Percentiles rank a stretch among this genome's conserved stretches.
Evolutionary conservation across 352 stramenopile genomes (phyloP).

Genomic region (Globisporangium echinulatum): DNA sequence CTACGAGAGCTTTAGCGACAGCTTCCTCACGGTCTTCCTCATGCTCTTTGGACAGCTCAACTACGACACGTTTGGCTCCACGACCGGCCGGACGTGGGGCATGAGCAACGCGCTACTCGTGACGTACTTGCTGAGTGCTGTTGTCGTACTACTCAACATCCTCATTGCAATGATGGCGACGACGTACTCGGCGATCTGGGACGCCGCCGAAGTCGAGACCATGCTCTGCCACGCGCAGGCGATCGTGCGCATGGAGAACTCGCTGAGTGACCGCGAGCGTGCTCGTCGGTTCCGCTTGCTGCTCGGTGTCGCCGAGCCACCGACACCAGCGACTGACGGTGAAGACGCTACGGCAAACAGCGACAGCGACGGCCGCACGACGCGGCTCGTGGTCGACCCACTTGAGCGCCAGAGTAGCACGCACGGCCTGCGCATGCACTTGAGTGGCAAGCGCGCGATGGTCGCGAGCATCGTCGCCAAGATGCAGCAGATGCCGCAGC

Average conservation of each 20-base stretch:
- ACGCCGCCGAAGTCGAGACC: slow-evolving; percentile 11
- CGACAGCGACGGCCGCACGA: not conserved
- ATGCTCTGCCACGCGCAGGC: slow-evolving; percentile 13
- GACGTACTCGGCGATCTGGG: slow-evolving; percentile 19
- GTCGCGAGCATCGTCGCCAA: slow-evolving; percentile 13
- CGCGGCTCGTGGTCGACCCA: not conserved
- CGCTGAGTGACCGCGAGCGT: slow-evolving; percentile 2
- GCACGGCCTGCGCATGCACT: slow-evolving; percentile 2
- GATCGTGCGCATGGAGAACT: slow-evolving; percentile 19
- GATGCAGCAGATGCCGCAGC: slow-evolving; percentile 8
- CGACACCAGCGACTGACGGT: too few relatives aligned
- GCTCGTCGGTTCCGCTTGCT: slow-evolving; percentile 5
- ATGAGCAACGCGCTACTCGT: slow-evolving; percentile 13
- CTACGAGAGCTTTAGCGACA: slow-evolving; percentile 46
- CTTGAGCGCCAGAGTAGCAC: slow-evolving; percentile 7
- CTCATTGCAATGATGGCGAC: slow-evolving; percentile 36
- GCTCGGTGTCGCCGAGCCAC: not conserved
- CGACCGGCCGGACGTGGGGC: slow-evolving; percentile 11
- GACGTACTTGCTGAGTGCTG: slow-evolving; percentile 15
- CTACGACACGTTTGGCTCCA: slow-evolving; percentile 10
- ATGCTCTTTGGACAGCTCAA: slow-evolving; percentile 66
- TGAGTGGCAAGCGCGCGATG: slow-evolving; percentile 9
- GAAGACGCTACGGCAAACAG: not conserved
- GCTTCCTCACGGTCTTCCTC: slow-evolving; percentile 69
- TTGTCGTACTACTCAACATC: slow-evolving; percentile 32